A percentile compares a stretch with the other conserved stretches of the same genome.
Evolutionary conservation across 495 filamentous ascomycete species (phyloP).

Genomic region (Lasiosphaeriaceae sp.): DNA sequence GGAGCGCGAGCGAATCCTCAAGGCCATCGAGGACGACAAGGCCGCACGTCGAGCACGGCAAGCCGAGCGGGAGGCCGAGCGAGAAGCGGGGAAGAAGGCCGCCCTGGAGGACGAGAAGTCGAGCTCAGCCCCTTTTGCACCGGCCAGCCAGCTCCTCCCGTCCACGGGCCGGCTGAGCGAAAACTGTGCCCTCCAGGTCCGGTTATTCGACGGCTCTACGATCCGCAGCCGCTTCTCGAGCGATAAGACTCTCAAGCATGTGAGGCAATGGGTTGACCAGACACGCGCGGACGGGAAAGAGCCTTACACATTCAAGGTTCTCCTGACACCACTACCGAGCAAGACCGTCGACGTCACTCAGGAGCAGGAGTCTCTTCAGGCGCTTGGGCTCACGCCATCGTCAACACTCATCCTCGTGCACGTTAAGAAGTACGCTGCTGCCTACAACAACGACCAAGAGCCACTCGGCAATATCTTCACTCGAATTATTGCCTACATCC

Average conservation of each 20-base stretch:
- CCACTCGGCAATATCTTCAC: conserved; percentile 41
- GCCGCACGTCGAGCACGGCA: conserved; percentile 54
- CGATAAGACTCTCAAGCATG: conserved; percentile 59
- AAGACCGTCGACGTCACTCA: conserved; percentile 67
- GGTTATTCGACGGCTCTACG: conserved; percentile 78
- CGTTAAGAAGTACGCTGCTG: conserved; percentile 55
- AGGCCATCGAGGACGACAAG: conserved; percentile 65
- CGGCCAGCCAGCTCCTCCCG: conserved; percentile 15
- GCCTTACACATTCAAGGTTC: conserved; percentile 80
- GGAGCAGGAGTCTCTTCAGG: conserved; percentile 61
- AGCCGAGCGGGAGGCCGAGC: conserved; percentile 43
- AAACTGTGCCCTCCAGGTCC: conserved; percentile 69
- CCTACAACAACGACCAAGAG: conserved; percentile 44
- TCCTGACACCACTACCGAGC: conserved; percentile 75
- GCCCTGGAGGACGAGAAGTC: conserved; percentile 7
- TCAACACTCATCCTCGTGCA: conserved; percentile 76
- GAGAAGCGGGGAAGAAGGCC: conserved; percentile 17
- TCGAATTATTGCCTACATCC: conserved; percentile 51
- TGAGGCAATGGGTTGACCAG: conserved; percentile 74
- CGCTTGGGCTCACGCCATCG: conserved; percentile 67
- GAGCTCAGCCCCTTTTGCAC: conserved; percentile 7
- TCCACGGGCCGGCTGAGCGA: conserved; percentile 20
- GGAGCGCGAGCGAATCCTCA: conserved; percentile 58
- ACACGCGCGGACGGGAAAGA: conserved; percentile 32
- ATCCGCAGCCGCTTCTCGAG: conserved; percentile 68